These are phyloP conservation scores for Blepharisma japonicum DNA, from an alignment of 73 alveolate genomes.

Conservation along the genomic window DNA sequence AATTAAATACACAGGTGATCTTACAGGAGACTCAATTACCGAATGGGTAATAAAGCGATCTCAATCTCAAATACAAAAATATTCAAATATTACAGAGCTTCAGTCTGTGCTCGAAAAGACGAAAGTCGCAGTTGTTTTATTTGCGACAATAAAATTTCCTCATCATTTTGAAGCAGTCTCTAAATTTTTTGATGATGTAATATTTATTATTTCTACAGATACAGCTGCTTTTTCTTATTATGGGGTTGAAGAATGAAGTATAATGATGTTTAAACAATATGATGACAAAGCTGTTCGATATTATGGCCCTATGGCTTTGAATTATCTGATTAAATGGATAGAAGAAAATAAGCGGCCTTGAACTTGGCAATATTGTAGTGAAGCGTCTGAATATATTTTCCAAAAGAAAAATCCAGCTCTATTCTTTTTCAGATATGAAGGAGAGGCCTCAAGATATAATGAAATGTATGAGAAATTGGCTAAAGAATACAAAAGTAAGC, in stretches of 20 bases:
- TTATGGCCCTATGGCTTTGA: constrained; percentile 50
- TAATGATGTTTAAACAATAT: constrained; percentile 71
- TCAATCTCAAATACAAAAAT: not conserved
- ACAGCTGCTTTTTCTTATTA: constrained; percentile 48
- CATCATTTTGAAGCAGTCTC: constrained; percentile 69
- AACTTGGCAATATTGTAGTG: too few relatives aligned
- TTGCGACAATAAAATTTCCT: not conserved
- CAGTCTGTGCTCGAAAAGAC: too few relatives aligned
- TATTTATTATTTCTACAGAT: constrained; percentile 66
- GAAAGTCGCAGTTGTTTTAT: too few relatives aligned
- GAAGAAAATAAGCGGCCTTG: too few relatives aligned
- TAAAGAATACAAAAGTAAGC: not conserved
- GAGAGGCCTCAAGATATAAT: not conserved
- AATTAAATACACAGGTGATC: not conserved
- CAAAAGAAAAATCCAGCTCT: too few relatives aligned
- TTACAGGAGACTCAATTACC: not conserved
- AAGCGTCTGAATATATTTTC: too few relatives aligned
- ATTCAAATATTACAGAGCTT: too few relatives aligned
- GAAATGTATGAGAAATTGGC: not conserved
- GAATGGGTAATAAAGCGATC: not conserved
- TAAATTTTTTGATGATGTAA: constrained; percentile 60
- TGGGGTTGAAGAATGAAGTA: constrained; percentile 49
- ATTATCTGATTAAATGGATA: too few relatives aligned
- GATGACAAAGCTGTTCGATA: constrained; percentile 70
- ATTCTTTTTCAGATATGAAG: not conserved